Base-by-base conservation (phyloP, 2,329 filamentous ascomycete genomes). In the Teratosphaeria zuluensis region DNA sequence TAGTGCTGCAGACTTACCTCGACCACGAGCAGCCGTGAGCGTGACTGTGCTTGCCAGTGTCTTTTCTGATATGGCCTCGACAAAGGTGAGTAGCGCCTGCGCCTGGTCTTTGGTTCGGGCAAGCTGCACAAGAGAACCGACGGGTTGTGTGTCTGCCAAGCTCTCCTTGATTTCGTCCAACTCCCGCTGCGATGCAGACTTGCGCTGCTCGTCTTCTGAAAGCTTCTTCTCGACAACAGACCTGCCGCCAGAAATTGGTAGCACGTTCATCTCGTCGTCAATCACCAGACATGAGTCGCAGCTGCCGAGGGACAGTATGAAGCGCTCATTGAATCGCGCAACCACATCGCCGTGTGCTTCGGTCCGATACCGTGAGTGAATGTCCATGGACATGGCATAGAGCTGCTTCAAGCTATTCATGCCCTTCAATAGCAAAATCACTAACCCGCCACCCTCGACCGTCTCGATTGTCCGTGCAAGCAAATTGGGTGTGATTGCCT, bases 391-490 rank as follows among this genome's bases (percentile, higher is more conserved):
- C 70, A 99, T 74, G 53, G 90, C 95, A 77, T 97, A 99, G 1
- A 99, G 83, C 77, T 99, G 94, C 76, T 96, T 96, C 78, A 99
- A 78, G 73, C 91, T 96, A 74, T 81, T 94, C 90, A 99, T 96
- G 62, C 92, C 90, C 80, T 97, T 97, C 60, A 99, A 78, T 62
- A 99, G 79, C 64, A 99, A 77, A 52, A 99, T 80, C 1, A 97
- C 92, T 67, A 99, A 74, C 28, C 94, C 94, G 63, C 94, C 94
- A 64, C 95, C 94, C 74, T 99, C 92, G 4, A 99, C 95, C 0
- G 95, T 99, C 77, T 99, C 95, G 66, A 99, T 90, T 0, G 92
- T 96, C 62, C 92, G 84, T 24, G 94, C 94, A 33, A 99, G 83
- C 64, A 96, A 81, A 71, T 99, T 99, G n/a, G 94, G 94, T 9